Percentiles rank a stretch among this genome's conserved stretches.
Conservation (phyloP, 2,329 filamentous ascomycete species). For the Thelonectria olida region DNA sequence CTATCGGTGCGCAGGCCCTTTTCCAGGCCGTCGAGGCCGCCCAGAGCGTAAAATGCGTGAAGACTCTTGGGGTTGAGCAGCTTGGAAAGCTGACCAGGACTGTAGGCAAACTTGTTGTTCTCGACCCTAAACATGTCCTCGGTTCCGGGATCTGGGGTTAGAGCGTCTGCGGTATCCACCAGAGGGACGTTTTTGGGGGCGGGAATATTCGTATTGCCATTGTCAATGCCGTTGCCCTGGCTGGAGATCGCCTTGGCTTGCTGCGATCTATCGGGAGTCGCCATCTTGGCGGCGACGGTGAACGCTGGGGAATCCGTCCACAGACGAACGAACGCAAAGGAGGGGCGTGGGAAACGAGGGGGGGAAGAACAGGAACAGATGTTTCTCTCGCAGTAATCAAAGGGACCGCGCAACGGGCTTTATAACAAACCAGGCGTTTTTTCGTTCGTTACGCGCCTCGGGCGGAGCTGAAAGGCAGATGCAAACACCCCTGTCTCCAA, state of each 20-base stretch:
- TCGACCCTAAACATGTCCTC: slow-evolving; percentile 77
- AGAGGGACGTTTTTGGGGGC: slow-evolving; percentile 19
- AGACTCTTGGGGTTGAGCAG: slow-evolving; percentile 83
- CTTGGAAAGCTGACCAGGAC: slow-evolving; percentile 81
- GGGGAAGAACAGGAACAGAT: not conserved
- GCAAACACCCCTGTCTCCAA: not conserved
- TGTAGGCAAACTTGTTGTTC: slow-evolving; percentile 85
- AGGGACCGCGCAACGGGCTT: not conserved
- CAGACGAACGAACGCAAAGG: no score
- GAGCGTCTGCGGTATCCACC: slow-evolving; percentile 42
- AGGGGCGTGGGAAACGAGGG: not conserved
- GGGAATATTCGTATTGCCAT: slow-evolving; percentile 11
- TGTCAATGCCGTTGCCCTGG: slow-evolving; percentile 4
- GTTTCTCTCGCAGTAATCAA: not conserved
- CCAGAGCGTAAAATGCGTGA: slow-evolving; percentile 77
- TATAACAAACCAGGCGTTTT: slow-evolving; percentile 1
- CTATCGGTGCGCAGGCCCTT: slow-evolving; percentile 76
- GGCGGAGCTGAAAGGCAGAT: slow-evolving; percentile 1
- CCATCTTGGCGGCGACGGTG: slow-evolving; percentile 30
- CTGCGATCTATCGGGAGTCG: slow-evolving; percentile 19
- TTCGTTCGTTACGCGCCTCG: not conserved
- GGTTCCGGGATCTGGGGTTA: slow-evolving; percentile 70
- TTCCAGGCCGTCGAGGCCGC: slow-evolving; percentile 76
- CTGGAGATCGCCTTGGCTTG: slow-evolving; percentile 23
- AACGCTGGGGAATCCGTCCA: slow-evolving; percentile 8